Conservation (phyloP, 352 stramenopile species). For the Pythium apleroticum region DNA sequence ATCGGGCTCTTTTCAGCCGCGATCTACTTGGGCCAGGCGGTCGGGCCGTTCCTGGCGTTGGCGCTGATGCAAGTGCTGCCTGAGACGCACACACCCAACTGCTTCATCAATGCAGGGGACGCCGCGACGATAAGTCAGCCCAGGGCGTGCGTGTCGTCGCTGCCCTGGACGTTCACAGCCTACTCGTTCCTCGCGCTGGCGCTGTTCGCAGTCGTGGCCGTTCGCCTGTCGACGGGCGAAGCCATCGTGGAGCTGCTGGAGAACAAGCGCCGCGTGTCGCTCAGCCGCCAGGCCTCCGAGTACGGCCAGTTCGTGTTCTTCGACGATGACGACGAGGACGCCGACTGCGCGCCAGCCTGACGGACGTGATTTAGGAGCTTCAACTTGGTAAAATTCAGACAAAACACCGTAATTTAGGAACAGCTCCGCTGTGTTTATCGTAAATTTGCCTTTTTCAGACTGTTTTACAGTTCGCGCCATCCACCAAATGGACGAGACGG, state of each 20-base stretch:
- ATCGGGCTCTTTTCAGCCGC: constrained; percentile 67
- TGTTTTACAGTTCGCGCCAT: constrained; percentile 3
- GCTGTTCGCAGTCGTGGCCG: constrained; percentile 36
- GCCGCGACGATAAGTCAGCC: constrained; percentile 21
- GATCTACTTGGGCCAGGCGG: constrained; percentile 65
- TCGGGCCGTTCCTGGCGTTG: constrained; percentile 59
- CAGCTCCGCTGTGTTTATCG: neutral
- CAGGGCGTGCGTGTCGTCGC: constrained; percentile 42
- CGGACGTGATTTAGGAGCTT: neutral
- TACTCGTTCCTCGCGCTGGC: constrained; percentile 43
- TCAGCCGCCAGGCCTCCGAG: constrained; percentile 61
- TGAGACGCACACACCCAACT: constrained; percentile 40
- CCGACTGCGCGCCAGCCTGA: constrained; percentile 19
- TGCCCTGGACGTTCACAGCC: constrained; percentile 63
- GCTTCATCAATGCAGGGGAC: constrained; percentile 19
- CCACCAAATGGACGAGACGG: constrained; percentile 7
- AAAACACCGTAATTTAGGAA: constrained; percentile 14
- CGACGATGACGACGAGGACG: constrained; percentile 54
- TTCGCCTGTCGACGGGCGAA: constrained; percentile 35
- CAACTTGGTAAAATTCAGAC: neutral
- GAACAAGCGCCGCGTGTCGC: constrained; percentile 40
- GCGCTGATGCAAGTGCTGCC: constrained; percentile 52
- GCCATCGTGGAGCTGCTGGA: constrained; percentile 36
- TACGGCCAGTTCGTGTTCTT: constrained; percentile 79
- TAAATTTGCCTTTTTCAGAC: neutral